Conservation (phyloP, 1,284 basidiomycete genomes). For the Ustilago crameri region DNA sequence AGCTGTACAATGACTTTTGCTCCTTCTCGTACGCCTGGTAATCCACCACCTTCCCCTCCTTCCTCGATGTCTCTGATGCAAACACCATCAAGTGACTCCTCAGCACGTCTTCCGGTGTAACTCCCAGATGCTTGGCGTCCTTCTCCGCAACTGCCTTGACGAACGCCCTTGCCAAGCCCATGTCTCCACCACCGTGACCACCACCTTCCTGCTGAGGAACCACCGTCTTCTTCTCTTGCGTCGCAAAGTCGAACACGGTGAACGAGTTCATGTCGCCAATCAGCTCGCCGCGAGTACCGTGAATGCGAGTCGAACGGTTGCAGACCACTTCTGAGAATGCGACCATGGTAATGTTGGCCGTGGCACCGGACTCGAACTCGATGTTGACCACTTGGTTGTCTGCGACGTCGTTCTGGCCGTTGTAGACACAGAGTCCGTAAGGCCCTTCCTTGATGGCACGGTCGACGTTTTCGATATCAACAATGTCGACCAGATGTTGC, state of each 20-base stretch:
- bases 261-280: conserved; percentile 36
- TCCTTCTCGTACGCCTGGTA: conserved; percentile 24
- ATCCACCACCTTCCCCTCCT: conserved; percentile 28
- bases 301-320: conserved; percentile 39
- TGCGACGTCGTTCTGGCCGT: conserved; percentile 37
- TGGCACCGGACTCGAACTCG: conserved; percentile 34
- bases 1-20: conserved; percentile 28
- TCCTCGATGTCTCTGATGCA: conserved; percentile 24
- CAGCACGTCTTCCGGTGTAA: conserved; percentile 34
- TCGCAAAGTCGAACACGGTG: conserved; percentile 38
- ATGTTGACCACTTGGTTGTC: conserved; percentile 47
- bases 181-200: conserved; percentile 37
- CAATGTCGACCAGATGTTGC: conserved; percentile 28
- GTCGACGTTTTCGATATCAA: conserved; percentile 36
- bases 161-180: conserved; percentile 37
- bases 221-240: conserved; percentile 34
- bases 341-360: conserved; percentile 38
- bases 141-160: conserved; percentile 40
- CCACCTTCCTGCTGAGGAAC: conserved; percentile 30
- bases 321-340: conserved; percentile 38
- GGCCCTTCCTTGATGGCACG: conserved; percentile 36
- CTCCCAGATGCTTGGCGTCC: conserved; percentile 29
- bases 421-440: conserved; percentile 39
- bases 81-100: conserved; percentile 43
- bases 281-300: conserved; percentile 38